Evolutionary conservation across 1,284 basidiomycete species (phyloP).

Genomic region (Trichosporon faecale): DNA sequence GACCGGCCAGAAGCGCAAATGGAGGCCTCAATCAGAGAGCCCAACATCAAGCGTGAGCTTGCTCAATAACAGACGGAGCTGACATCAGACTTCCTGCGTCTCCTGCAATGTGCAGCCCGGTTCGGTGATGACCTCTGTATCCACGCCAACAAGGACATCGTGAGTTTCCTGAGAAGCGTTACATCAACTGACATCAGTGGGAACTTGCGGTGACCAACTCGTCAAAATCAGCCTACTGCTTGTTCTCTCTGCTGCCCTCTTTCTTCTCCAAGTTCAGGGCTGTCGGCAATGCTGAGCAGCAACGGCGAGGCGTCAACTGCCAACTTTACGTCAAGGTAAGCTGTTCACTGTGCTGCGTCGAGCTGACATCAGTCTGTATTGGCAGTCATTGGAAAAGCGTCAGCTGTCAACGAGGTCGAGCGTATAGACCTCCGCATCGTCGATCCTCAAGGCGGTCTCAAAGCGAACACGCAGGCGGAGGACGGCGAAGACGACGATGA

Average conservation of each 20-base stretch:
- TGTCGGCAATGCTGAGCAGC: conserved; percentile 27
- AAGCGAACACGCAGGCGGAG: conserved; percentile 12
- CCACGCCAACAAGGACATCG: conserved; percentile 38
- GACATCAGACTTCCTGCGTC: conserved; percentile 44
- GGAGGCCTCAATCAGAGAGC: conserved; percentile 41
- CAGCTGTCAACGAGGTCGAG: conserved; percentile 40
- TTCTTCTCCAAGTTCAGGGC: conserved; percentile 46
- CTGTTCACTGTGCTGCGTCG: background rate
- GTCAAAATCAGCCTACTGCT: conserved; percentile 48
- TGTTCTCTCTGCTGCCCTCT: conserved; percentile 40
- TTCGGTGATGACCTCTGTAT: conserved; percentile 52
- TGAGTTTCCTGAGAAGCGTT: conserved; percentile 23
- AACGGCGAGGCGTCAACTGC: conserved; percentile 44
- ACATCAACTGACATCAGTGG: conserved; percentile 32
- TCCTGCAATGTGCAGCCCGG: conserved; percentile 48
- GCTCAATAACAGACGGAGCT: conserved; percentile 54
- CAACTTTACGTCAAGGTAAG: conserved; percentile 48
- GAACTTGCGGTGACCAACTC: conserved; percentile 48
- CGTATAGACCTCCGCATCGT: conserved; percentile 46
- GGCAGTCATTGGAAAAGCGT: conserved; percentile 43
- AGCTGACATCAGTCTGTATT: conserved; percentile 43
- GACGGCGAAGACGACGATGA: conserved; percentile 25
- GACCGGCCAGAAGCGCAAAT: conserved; percentile 18
- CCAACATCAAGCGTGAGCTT: conserved; percentile 35
- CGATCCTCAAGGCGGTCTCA: conserved; percentile 36